phyloP scores from a whole-genome alignment of 1,139 yeast species.

The Lodderomyces pseudojiufengensis region DNA sequence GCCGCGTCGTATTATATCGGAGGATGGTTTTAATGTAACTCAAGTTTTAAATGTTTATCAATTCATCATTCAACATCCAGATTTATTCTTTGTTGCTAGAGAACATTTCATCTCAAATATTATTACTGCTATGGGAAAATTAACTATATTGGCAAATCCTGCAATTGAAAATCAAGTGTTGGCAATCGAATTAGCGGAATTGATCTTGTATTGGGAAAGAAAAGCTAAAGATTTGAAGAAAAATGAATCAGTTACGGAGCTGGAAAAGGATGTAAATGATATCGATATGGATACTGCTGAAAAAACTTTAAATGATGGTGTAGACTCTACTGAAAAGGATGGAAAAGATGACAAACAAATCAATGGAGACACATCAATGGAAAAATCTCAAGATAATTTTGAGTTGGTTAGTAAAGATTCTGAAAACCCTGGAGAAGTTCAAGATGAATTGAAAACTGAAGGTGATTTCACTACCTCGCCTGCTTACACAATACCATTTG shows the following conservation, averaged over 20 bases:
- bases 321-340: not conserved
- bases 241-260: constrained; percentile 16
- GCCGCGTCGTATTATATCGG: constrained; percentile 90
- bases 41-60: constrained; percentile 88
- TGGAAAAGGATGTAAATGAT: constrained; percentile 10
- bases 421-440: not conserved
- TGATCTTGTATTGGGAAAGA: constrained; percentile 83
- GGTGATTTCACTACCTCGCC: constrained; percentile 40
- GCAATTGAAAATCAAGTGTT: constrained; percentile 77
- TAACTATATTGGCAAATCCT: constrained; percentile 77
- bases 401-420: too few relatives aligned
- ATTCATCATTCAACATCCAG: constrained; percentile 83
- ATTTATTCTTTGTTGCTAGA: constrained; percentile 77
- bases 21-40: constrained; percentile 78
- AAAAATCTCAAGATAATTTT: too few relatives aligned
- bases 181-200: constrained; percentile 86
- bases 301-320: constrained; percentile 1
- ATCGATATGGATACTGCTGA: constrained; percentile 4
- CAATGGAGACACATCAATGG: not conserved
- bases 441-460: constrained; percentile 5
- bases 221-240: constrained; percentile 27
- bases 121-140: constrained; percentile 91
- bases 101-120: constrained; percentile 88
- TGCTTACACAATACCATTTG: constrained; percentile 62
- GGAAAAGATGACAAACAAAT: not conserved